A percentile compares a stretch with the other conserved stretches of the same genome.
phyloP scores from a whole-genome alignment of 495 filamentous ascomycete genomes.

The Schizothecium vesticola region DNA sequence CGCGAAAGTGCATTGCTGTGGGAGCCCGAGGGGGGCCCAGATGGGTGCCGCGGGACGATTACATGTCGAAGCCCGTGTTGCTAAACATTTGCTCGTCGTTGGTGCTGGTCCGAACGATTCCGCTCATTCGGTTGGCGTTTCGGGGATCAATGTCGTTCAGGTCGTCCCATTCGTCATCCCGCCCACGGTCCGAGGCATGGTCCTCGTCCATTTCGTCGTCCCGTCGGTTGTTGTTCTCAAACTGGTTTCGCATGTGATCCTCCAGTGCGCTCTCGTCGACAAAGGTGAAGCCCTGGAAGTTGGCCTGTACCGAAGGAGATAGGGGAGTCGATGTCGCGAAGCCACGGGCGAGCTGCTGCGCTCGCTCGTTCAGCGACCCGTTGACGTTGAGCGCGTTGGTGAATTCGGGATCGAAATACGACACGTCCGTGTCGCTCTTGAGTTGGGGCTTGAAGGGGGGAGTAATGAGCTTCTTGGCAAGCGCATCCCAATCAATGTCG shows the following conservation, averaged over 20 bases:
- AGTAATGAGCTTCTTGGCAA: conserved; percentile 85
- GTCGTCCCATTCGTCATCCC: conserved; percentile 47
- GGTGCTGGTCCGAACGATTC: conserved; percentile 59
- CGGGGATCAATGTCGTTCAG: conserved; percentile 39
- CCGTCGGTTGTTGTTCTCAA: conserved; percentile 61
- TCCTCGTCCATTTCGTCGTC: conserved; percentile 51
- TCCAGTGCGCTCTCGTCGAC: conserved; percentile 96
- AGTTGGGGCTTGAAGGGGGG: conserved; percentile 97
- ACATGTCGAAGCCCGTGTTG: conserved; percentile 61
- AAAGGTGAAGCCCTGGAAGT: conserved; percentile 97
- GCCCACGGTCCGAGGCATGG: conserved; percentile 42
- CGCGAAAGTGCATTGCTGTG: not conserved
- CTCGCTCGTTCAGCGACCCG: conserved; percentile 83
- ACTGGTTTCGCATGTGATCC: conserved; percentile 68
- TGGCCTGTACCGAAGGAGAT: conserved; percentile 91
- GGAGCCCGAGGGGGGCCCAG: not conserved
- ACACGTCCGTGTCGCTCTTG: conserved; percentile 89
- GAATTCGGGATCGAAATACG: conserved; percentile 98
- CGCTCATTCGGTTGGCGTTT: conserved; percentile 63
- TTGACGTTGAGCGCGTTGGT: conserved; percentile 84
- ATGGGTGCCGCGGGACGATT: not conserved
- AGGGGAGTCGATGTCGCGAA: conserved; percentile 79
- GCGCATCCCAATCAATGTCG: conserved; percentile 85
- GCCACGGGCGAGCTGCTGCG: conserved; percentile 71
- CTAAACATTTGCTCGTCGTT: conserved; percentile 70